Evolutionary conservation across 768 basidiomycete species (phyloP), one percentile per base, ranked within the genome.

Genomic region (Rhodotorula sphaerocarpa): DNA sequence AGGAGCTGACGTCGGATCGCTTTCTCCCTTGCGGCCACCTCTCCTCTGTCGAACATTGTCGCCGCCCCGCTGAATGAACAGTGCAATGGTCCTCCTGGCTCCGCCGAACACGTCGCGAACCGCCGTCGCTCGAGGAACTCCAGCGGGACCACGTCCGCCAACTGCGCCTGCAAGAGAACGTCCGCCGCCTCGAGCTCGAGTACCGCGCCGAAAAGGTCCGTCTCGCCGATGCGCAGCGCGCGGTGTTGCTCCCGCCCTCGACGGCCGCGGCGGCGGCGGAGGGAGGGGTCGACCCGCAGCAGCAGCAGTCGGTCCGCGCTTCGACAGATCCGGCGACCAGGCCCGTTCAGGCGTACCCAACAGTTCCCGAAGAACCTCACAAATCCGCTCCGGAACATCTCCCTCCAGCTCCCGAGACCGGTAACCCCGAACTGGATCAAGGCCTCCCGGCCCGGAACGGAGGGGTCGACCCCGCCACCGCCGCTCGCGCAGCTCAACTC

Each of bases 11-110:
- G 6, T n/a, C 15, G 3, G 9, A 42, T 33, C 41, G n/a, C 46
- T 30, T 23, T 41, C 31, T 27, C 41, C 21, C 28, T n/a, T n/a
- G 18, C 34, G 30, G 43, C 6, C 42, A 15, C 27, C 28, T 25
- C 21, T 31, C 7, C 4, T 16, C 20, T 14, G 7, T 14, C 30
- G 15, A 14, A 3, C n/a, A 30, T n/a, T 48, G 28, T 48, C 36
- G 18, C 16, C 31, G 12, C 27, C 15, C 25, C 27, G 12, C 20
- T 28, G 36, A 2, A n/a, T 14, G 15, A 39, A 9, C 57, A 68
- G 67, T 67, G 1, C 70, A 71, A 65, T 71, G 70, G 70, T 54
- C 57, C 31, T 25, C 65, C 16, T 71, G 70, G 70, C 50, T 71
- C 36, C 65, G 70, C 27, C 51, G 67, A 7, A 67, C 67, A 0